phyloP scores from a whole-genome alignment of 1,284 basidiomycete genomes.

The Pisolithus thermaeus region DNA sequence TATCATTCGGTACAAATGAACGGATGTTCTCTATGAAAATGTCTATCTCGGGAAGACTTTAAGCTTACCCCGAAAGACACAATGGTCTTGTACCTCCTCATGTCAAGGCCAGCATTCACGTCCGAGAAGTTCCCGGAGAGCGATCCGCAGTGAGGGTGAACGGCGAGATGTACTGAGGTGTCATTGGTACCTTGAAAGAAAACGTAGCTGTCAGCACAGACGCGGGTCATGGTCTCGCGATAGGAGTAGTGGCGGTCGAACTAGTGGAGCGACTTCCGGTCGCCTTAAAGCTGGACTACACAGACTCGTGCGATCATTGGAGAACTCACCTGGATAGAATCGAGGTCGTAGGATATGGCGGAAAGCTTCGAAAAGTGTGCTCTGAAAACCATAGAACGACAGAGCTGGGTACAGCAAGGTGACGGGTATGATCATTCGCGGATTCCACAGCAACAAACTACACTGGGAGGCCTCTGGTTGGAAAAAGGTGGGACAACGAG shows the following conservation, averaged over 20 bases:
- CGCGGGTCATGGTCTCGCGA: not conserved
- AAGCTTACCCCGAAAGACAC: constrained; percentile 43
- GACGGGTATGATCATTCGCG: constrained; percentile 19
- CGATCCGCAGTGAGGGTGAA: constrained; percentile 36
- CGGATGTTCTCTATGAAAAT: not conserved
- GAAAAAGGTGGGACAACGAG: too few species aligned
- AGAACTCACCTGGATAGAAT: constrained; percentile 11
- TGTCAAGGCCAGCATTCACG: constrained; percentile 38
- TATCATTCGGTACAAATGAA: not conserved
- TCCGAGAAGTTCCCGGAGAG: constrained; percentile 34
- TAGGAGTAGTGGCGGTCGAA: not conserved
- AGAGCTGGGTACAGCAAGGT: constrained; percentile 17
- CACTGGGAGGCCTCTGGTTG: not conserved
- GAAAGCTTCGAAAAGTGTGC: constrained; percentile 8
- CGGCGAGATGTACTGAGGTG: constrained; percentile 34
- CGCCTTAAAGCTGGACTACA: too few species aligned
- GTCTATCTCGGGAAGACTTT: not conserved
- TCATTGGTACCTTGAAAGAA: constrained; percentile 15
- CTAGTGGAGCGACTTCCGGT: too few species aligned
- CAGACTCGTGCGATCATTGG: not conserved
- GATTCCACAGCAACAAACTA: not conserved
- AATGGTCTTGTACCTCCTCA: constrained; percentile 35
- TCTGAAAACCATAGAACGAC: constrained; percentile 14
- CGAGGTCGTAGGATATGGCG: not conserved
- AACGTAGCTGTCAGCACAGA: constrained; percentile 10